Base-by-base conservation (phyloP, 257 asterid species). In the Rhazya stricta region DNA sequence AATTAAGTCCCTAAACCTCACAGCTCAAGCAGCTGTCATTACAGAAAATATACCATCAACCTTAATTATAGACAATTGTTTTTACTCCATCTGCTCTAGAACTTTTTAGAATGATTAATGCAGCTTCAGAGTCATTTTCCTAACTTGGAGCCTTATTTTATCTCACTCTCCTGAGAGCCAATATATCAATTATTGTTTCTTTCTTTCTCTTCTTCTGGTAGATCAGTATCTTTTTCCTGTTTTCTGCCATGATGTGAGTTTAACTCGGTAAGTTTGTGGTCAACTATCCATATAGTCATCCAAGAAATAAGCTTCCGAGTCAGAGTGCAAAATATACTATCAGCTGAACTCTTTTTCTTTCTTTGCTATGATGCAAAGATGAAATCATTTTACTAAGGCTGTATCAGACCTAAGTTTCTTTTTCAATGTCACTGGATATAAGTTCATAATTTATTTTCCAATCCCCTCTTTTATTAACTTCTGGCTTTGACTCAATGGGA, bases 381-480 rank as follows among this genome's bases (percentile, higher is more conserved):
- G 21, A 48, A 48, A 39, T 39, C 43, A 39, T 39, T 39, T 39
- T 39, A 48, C 54, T 13, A 13, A 48, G 1, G 54, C 54, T 13
- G 54, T 48, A 48, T 48, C 54, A 13, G 54, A 48, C 54, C 15
- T 29, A 30, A 6, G 34, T 25, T 58, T 60, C 19, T 68, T 48
- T 25, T 42, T 11, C 25, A n/a, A 68, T 12, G 48, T 21, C 27
- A 46, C 18, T n/a, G 43, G 54, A 29, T 42, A 67, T 37, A 34
- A 36, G 60, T 67, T 29, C 32, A 9, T 4, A 2, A 7, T 36
- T 60, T 71, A 10, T 10, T 56, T 50, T 39, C 39, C 41, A 39
- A 11, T 58, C 25, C 69, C 60, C 63, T 50, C 32, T 67, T 56
- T 43, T 73, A 29, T 73, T 60, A 43, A 56, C 61, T 15, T 54